Base-by-base conservation (phyloP, 1,139 yeast genomes). In the Scheffersomyces illinoinensis region DNA sequence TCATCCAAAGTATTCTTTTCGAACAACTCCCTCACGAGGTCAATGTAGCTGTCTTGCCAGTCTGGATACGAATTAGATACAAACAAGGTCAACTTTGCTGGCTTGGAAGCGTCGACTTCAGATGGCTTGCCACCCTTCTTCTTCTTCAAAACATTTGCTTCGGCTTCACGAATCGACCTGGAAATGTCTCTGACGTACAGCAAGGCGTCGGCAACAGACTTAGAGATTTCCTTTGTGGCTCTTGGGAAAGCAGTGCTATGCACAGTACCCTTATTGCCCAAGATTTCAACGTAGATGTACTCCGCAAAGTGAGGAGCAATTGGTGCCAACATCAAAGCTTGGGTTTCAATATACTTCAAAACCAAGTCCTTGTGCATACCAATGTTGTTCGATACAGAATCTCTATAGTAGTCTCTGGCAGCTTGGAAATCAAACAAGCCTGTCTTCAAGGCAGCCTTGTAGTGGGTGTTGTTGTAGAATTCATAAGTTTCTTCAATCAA, bases 271-370 rank as follows among this genome's bases (percentile, higher is more conserved):
- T 75, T 68, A 62, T 76, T 73, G 55, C 87, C 86, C 64, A 96
- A 82, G 55, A 93, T 82, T 65, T 93, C 98, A 71, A 89, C 85
- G 85, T 92, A 93, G 61, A 95, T 79, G 77, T 86, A 91, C 68
- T 95, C 99, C 64, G 96, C 87, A 76, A 95, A 93, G 76, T 95
- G 99, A 55, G 99, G 98, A 56, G 98, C 96, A 69, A 95, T 82
- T 62, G 99, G 99, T 10, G 97, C 88, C 68, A 95, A 78, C 73
- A 95, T 77, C 68, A 95, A 84, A 17, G 89, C 90, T 79, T 95
- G 99, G 54, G 85, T 78, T 76, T 92, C 96, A 68, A 96, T 91
- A 73, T 92, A 95, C 69, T 88, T 87, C 68, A 87, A 73, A 54
- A 92, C 89, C 66, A 96, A 83, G 66, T 91, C 97, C 69, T 82